phyloP scores from a whole-genome alignment of 1,139 yeast species.

The Pichia sp. region DNA sequence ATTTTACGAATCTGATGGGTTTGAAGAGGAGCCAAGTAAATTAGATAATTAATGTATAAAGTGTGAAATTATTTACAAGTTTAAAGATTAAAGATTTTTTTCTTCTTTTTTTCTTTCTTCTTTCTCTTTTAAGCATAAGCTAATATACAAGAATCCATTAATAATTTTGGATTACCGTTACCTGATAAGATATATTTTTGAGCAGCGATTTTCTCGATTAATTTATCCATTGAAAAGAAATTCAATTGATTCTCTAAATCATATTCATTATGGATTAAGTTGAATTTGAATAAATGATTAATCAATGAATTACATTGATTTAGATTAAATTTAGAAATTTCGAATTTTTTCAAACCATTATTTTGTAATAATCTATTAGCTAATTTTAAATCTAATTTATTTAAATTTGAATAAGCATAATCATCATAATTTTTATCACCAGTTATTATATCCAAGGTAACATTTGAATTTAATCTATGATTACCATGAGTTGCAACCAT shows the following conservation, averaged over 20 bases:
- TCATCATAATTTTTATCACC: slow-evolving; percentile 38
- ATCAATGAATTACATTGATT: slow-evolving; percentile 50
- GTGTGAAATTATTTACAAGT: slow-evolving; percentile 1
- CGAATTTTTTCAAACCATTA: slow-evolving; percentile 35
- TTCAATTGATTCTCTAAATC: slow-evolving; percentile 25
- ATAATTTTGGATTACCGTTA: slow-evolving; percentile 71
- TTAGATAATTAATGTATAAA: neutral
- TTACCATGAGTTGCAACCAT: slow-evolving; percentile 54
- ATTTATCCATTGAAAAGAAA: slow-evolving; percentile 12
- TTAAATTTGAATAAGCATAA: slow-evolving; percentile 48
- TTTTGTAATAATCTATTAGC: slow-evolving; percentile 36
- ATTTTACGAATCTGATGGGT: slow-evolving; percentile 30
- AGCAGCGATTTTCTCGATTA: slow-evolving; percentile 31
- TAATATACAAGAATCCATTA: slow-evolving; percentile 43
- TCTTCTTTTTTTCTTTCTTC: too few relatives aligned
- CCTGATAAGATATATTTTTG: slow-evolving; percentile 62
- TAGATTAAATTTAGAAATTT: slow-evolving; percentile 46
- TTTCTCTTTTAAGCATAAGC: slow-evolving; percentile 26
- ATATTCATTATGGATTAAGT: slow-evolving; percentile 45
- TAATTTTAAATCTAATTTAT: slow-evolving; percentile 48
- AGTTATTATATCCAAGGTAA: slow-evolving; percentile 57
- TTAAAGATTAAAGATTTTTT: too few relatives aligned
- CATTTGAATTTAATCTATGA: slow-evolving; percentile 32
- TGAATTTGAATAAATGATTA: slow-evolving; percentile 47
- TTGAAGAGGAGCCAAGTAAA: slow-evolving; percentile 29